Conservation (phyloP, 495 filamentous ascomycete species). For the Pseudevernia furfuracea region DNA sequence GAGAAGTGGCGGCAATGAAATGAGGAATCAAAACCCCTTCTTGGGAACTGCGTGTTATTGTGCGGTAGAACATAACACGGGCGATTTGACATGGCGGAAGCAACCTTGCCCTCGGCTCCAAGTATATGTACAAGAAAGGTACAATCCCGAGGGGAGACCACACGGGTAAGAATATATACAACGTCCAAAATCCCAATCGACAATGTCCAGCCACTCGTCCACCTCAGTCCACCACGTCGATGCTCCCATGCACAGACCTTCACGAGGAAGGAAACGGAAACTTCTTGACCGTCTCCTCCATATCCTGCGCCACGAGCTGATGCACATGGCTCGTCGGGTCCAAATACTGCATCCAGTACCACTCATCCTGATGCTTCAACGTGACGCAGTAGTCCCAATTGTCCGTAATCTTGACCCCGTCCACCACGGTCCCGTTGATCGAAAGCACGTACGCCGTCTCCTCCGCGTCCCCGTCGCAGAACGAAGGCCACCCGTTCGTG, state of each 20-base stretch:
- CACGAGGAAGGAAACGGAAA: background rate
- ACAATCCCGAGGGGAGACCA: too few relatives aligned
- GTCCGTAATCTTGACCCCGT: background rate
- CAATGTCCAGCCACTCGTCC: too few relatives aligned
- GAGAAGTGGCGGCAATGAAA: too few relatives aligned
- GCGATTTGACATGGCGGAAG: too few relatives aligned
- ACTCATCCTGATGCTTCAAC: background rate
- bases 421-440: background rate
- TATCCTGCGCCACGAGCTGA: conserved; percentile 10
- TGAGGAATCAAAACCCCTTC: too few relatives aligned
- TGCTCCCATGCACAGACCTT: background rate
- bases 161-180: too few relatives aligned
- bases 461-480: background rate
- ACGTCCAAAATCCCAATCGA: too few relatives aligned
- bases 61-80: too few relatives aligned
- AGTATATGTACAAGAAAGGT: too few relatives aligned
- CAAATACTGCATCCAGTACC: conserved; percentile 13
- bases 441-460: background rate
- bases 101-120: too few relatives aligned
- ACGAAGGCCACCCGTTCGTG: background rate
- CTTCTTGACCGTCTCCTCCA: background rate
- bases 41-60: too few relatives aligned
- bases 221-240: too few relatives aligned
- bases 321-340: conserved; percentile 2
- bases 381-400: background rate